Base-by-base conservation (phyloP, 208 protist species). In the Acanthamoeba culbertsoni region DNA sequence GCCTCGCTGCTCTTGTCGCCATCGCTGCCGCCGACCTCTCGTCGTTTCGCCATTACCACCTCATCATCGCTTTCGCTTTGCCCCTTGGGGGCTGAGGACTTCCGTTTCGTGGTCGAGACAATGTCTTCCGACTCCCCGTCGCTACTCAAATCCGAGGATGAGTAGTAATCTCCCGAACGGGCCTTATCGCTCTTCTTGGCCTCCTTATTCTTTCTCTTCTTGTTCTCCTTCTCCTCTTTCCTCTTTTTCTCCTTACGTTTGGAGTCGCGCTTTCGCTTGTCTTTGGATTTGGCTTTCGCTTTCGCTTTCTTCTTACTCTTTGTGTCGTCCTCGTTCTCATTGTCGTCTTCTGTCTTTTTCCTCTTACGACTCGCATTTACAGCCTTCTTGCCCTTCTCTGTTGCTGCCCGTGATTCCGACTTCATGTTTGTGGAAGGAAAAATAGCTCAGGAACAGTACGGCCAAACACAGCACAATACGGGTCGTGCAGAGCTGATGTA, bases 141-240 rank as follows among this genome's bases (percentile, higher is more conserved):
- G 71, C 71, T 82, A 31, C 53, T 43, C 71, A 82, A 35, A 1
- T 82, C 71, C 37, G 71, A 82, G 10, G 71, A 82, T 10, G 71
- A 82, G 42, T 82, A 82, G 71, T 53, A 53, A 31, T 82, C 71
- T 37, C 42, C 43, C 71, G n/a, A n/a, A n/a, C n/a, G n/a, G n/a
- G n/a, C n/a, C n/a, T n/a, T n/a, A n/a, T 82, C 53, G 8, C 6
- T 10, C 31, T 18, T 14, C 43, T 82, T 82, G 37, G 2, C 71
- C 43, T 55, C 23, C 59, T 68, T 26, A 10, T 68, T 10, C 28
- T 46, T 82, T 31, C 28, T 82, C 28, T 31, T 23, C 6, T 46
- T 10, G 20, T 46, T 46, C 40, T 65, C 45, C 3, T 88, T 31
- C 51, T 57, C 28, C 28, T 65, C 31, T 1, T 89, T 65, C n/a